Percentiles rank a stretch among this genome's conserved stretches.
These are phyloP conservation scores for Firmiana major DNA, from an alignment of 345 rosid genomes.

Conservation along the genomic window DNA sequence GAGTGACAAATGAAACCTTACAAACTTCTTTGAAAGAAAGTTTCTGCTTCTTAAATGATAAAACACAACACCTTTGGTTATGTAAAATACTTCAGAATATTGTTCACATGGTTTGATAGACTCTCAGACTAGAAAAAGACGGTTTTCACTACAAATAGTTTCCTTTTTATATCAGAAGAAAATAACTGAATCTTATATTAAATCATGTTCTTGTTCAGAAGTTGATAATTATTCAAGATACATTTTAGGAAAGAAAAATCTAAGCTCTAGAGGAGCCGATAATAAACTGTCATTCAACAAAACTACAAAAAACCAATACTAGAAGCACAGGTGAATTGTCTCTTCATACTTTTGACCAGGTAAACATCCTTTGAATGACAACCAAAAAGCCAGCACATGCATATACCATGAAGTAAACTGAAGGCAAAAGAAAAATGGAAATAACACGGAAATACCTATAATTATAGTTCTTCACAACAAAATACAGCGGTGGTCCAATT, in stretches of 20 bases:
- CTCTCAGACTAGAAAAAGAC: neutral
- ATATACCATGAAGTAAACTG: neutral
- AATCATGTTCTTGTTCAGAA: neutral
- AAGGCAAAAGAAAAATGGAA: constrained; percentile 1
- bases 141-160: neutral
- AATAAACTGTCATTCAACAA: neutral
- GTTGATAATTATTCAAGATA: neutral
- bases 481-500: constrained; percentile 92
- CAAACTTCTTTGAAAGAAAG: constrained; percentile 9
- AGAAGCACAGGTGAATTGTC: neutral
- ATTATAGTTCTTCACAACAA: constrained; percentile 88
- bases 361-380: neutral
- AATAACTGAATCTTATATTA: neutral
- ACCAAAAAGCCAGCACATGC: neutral
- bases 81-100: neutral
- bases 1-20: neutral
- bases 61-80: neutral
- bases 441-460: constrained; percentile 57
- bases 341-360: constrained; percentile 4
- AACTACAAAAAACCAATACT: neutral
- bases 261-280: neutral
- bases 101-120: neutral
- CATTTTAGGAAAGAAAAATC: neutral
- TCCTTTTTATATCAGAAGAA: neutral
- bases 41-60: neutral